A percentile compares a stretch with the other conserved stretches of the same genome.
phyloP scores from a whole-genome alignment of 129 eudicot species.

The Saposhnikovia divaricata region DNA sequence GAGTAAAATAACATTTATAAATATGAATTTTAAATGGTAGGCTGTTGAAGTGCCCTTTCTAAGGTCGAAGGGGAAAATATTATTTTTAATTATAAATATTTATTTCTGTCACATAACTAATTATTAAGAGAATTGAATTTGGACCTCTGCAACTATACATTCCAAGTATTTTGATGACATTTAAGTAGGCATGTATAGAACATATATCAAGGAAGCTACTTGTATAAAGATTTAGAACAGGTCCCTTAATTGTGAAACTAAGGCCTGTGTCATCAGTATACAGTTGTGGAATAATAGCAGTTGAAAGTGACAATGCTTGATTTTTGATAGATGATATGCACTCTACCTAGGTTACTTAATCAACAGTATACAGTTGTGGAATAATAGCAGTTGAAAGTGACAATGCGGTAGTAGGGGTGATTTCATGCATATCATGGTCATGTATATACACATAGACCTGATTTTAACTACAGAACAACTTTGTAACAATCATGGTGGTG shows the following conservation, averaged over 20 bases:
- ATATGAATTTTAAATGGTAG: no score
- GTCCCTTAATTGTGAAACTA: conserved; percentile 9
- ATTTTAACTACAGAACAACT: conserved; percentile 12
- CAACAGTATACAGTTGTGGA: no score
- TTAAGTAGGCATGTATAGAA: not conserved
- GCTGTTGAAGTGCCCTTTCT: no score
- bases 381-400: no score
- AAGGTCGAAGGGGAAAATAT: not conserved
- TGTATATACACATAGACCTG: not conserved
- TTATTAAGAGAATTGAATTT: not conserved
- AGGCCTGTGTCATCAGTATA: not conserved
- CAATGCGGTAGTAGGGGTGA: not conserved
- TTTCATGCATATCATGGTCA: conserved; percentile 3
- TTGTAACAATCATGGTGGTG: conserved; percentile 7
- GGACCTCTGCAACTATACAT: not conserved
- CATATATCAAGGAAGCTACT: no score
- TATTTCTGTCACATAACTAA: no score
- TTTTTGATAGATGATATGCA: not conserved
- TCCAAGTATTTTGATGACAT: not conserved
- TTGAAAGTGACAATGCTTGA: conserved; percentile 8
- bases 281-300: conserved; percentile 2
- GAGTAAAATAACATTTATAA: no score
- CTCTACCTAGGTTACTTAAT: not conserved
- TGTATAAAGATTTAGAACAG: not conserved
- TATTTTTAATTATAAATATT: no score